A percentile compares a stretch with the other conserved stretches of the same genome.
phyloP scores from a whole-genome alignment of 2,329 filamentous ascomycete genomes.

The Aspergillus transmontanensis region DNA sequence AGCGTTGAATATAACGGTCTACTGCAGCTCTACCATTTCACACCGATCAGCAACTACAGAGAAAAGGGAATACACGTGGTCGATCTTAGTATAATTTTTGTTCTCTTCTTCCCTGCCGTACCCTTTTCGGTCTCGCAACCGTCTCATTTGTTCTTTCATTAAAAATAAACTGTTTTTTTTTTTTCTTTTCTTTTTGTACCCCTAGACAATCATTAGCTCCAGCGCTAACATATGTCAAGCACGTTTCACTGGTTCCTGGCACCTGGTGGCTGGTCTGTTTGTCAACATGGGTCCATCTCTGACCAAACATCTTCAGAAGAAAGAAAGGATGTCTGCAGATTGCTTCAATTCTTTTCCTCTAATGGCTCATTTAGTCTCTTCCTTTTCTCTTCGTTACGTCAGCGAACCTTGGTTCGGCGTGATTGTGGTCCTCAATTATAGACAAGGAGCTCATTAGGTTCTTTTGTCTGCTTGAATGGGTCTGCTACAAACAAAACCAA shows the following conservation, averaged over 20 bases:
- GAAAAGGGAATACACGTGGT: constrained; percentile 23
- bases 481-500: constrained; percentile 16
- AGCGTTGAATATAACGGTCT: constrained; percentile 36
- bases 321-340: neutral
- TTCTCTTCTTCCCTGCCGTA: constrained; percentile 5
- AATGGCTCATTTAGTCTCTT: neutral
- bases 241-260: constrained; percentile 15
- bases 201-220: neutral
- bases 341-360: neutral
- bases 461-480: constrained; percentile 1
- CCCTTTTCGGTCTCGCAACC: neutral
- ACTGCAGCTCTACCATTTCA: constrained; percentile 29
- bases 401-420: neutral
- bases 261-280: constrained; percentile 24
- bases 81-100: constrained; percentile 14
- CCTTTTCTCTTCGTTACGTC: neutral
- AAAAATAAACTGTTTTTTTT: neutral
- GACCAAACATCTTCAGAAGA: constrained; percentile 14
- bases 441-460: constrained; percentile 1
- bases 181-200: neutral
- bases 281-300: constrained; percentile 14
- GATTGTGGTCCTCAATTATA: neutral
- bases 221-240: constrained; percentile 9
- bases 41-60: neutral
- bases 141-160: neutral